Evolutionary conservation across 2,329 filamentous ascomycete species (phyloP), one percentile per base, ranked within the genome.

Genomic region (Amauroascus niger): DNA sequence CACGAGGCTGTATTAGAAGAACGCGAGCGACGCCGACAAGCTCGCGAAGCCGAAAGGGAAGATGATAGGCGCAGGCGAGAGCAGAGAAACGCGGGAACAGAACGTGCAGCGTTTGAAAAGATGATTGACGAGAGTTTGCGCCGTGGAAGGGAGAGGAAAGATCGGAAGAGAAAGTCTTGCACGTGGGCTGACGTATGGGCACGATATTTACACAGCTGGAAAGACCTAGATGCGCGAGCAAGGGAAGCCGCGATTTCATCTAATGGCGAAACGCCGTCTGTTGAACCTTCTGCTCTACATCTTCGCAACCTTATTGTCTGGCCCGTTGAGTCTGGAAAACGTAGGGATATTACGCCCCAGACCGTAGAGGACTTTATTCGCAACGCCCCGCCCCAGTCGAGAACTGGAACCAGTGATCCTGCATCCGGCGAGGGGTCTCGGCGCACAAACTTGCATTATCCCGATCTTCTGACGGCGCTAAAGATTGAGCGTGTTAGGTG

Each of bases 401-500:
- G n/a, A 16, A 18, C 37, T n/a, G 20, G 22, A 3, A 1, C 41
- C 22, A 28, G 11, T 3, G 24, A 20, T 6, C 26, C 37, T 7
- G 35, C 54, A 7, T 49, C 45, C 30, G n/a, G 24, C 26, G 16
- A 46, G 28, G 48, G 14, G 2, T 9, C 33, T 5, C 46, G 50
- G 16, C 53, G 47, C 22, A 52, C 56, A 20, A 61, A 57, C n/a
- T 56, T 64, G 43, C 60, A 57, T 8, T 26, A 47, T 22, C 54
- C 60, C 5, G 70, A 74, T 54, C 53, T 79, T 18, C 52, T 70
- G 13, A 73, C 76, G 43, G 67, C 78, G 4, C 74, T 97, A 50
- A 95, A 95, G 69, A 74, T 81, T 4, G 93, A 98, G 73, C 81
- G 93, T 49, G 83, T 97, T 16, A 79, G 89, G 14, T 98, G 93